phyloP scores from a whole-genome alignment of 2,329 filamentous ascomycete species.

The Elsinoe ampelina region DNA sequence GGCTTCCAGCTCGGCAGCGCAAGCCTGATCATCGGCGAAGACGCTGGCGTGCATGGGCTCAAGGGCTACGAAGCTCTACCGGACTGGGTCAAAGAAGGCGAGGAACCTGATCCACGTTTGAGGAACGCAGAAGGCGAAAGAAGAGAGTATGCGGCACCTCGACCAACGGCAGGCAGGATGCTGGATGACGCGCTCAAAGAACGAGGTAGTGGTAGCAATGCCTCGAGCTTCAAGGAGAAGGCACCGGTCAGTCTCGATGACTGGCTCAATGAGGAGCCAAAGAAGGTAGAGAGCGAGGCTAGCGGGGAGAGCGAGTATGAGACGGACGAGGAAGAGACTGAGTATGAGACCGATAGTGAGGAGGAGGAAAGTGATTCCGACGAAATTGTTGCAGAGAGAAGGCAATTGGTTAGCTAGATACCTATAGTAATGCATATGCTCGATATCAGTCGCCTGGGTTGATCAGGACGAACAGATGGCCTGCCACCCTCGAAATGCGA shows the following conservation, averaged over 20 bases:
- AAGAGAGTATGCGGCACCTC: conserved; percentile 29
- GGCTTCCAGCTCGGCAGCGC: conserved; percentile 73
- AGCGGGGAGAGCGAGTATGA: conserved; percentile 46
- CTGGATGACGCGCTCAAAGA: conserved; percentile 50
- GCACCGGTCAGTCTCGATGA: conserved; percentile 61
- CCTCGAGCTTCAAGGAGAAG: conserved; percentile 49
- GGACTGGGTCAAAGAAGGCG: conserved; percentile 70
- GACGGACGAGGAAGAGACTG: conserved; percentile 45
- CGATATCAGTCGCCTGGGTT: not conserved
- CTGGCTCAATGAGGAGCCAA: conserved; percentile 67
- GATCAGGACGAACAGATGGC: no score
- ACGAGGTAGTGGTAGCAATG: conserved; percentile 40
- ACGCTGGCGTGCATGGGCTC: conserved; percentile 63
- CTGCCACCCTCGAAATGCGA: no score
- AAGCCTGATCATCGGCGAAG: conserved; percentile 72
- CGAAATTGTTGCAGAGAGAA: conserved; percentile 27
- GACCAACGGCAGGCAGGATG: conserved; percentile 49
- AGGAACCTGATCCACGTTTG: conserved; percentile 67
- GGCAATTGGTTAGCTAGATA: conserved; percentile 28
- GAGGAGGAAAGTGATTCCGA: conserved; percentile 15
- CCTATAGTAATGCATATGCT: not conserved
- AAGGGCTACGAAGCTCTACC: conserved; percentile 72
- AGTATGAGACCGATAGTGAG: conserved; percentile 31
- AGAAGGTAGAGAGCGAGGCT: conserved; percentile 42
- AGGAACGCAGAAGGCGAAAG: conserved; percentile 48